phyloP scores from a whole-genome alignment of 352 stramenopile genomes.

The Thalassiosira hispida region DNA sequence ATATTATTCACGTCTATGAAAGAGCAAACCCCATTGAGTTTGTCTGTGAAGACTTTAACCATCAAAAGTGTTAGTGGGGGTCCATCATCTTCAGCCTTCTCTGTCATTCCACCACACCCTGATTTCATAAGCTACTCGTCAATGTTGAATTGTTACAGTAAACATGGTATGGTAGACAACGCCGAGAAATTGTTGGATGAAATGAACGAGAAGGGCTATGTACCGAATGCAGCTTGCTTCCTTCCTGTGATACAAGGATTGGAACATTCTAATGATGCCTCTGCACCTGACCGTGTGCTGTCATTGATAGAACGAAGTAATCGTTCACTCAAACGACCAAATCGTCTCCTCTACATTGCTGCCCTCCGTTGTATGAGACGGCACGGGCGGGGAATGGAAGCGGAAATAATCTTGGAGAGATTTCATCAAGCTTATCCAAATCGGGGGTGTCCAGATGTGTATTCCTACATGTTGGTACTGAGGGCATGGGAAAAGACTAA shows the following conservation, averaged over 20 bases:
- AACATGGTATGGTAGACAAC: conserved; percentile 27
- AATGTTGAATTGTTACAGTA: conserved; percentile 49
- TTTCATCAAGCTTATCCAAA: conserved; percentile 17
- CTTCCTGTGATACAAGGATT: conserved; percentile 42
- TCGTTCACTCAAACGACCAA: conserved; percentile 10
- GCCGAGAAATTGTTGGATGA: conserved; percentile 34
- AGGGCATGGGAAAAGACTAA: conserved; percentile 38
- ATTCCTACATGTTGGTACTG: conserved; percentile 38
- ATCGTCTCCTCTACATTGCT: conserved; percentile 34
- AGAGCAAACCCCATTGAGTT: conserved; percentile 22
- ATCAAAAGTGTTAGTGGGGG: background rate
- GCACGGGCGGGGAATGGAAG: conserved; percentile 30
- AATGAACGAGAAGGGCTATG: conserved; percentile 25
- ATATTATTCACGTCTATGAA: conserved; percentile 50
- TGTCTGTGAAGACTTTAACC: background rate
- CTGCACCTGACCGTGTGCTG: conserved; percentile 31
- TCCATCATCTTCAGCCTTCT: background rate
- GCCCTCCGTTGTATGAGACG: conserved; percentile 47
- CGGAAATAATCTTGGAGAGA: conserved; percentile 41
- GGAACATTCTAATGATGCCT: conserved; percentile 33
- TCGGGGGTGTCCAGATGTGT: conserved; percentile 13
- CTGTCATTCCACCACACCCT: conserved; percentile 30
- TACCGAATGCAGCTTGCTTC: conserved; percentile 27
- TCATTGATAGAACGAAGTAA: conserved; percentile 34
- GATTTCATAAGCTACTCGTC: conserved; percentile 44